Base-by-base conservation (phyloP, 179 eudicot species). In the Carnegiea gigantea region DNA sequence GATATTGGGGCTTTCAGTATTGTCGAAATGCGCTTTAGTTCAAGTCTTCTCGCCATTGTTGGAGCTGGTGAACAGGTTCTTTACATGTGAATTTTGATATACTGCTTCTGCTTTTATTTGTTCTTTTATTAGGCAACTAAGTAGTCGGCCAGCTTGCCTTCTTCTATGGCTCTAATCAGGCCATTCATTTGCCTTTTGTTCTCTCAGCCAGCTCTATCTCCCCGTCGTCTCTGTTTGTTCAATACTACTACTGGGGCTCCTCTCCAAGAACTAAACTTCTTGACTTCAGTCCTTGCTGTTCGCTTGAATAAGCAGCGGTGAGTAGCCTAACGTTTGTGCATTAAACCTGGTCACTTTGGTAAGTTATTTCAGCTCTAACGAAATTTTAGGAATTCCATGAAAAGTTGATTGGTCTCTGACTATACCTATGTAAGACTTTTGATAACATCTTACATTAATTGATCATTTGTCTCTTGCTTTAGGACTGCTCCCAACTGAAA, bases 41-140 rank as follows among this genome's bases (percentile, higher is more conserved):
- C 99, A 80, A 91, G 91, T 84, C 92, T 95, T 79, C 90, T 95
- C 70, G 98, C 95, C 82, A 89, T 95, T 78, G 99, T 95, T 78
- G 99, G 99, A 83, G 99, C 99, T 88, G 99, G 98, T 78, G 95
- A 94, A 90, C 99, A 94, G 97, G 99, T 95, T 64, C 57, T 62
- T 77, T 72, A 38, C 64, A 28, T 72, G 59, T 54, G 30, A 77
- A 18, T 28, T 81, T 73, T 62, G 73, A 82, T 72, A 65, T 13
- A 24, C 0, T 24, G 54, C 24, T 33, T 43, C 38, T 68, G 44
- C 9, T 78, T 65, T 85, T 78, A 65, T 48, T 48, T 48, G 64
- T 65, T 46, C 30, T 53, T 79, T 75, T 38, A 82, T 79, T 70
- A 49, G 67, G 82, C 77, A 77, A 54, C 28, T 81, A 44, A 5